Conservation (phyloP, 257 asterid genomes). For the Cordia subcordata region DNA sequence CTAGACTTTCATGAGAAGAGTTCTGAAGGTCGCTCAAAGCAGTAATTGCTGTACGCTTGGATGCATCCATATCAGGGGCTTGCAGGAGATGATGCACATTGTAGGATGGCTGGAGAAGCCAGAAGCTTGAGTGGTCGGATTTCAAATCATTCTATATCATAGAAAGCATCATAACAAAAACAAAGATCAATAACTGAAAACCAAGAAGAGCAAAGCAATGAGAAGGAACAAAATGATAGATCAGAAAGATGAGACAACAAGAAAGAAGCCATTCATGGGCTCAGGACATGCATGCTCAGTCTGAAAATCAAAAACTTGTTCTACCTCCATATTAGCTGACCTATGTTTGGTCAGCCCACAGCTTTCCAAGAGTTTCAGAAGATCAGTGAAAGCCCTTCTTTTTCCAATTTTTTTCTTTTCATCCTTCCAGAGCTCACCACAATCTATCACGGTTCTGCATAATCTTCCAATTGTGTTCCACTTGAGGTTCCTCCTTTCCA, state of each 20-base stretch:
- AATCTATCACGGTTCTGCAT: constrained; percentile 41
- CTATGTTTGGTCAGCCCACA: constrained; percentile 78
- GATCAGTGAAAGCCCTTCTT: constrained; percentile 65
- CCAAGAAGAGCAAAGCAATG: neutral
- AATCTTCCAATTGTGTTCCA: constrained; percentile 46
- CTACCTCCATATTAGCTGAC: constrained; percentile 50
- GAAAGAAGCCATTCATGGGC: neutral
- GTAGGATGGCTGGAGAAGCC: constrained; percentile 89
- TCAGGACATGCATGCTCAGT: neutral
- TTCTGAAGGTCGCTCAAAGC: constrained; percentile 21
- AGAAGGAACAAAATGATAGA: neutral
- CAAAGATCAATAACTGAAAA: neutral
- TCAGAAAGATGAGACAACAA: neutral
- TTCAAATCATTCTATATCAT: constrained; percentile 33
- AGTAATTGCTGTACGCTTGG: constrained; percentile 19
- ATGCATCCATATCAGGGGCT: constrained; percentile 26
- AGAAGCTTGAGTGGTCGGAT: constrained; percentile 28
- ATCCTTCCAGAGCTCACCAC: constrained; percentile 68
- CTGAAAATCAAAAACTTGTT: neutral
- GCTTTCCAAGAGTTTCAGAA: constrained; percentile 61
- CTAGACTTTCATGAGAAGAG: constrained; percentile 26
- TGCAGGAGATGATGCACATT: constrained; percentile 67
- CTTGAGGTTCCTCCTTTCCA: constrained; percentile 33
- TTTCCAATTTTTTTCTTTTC: constrained; percentile 52
- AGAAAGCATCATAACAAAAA: constrained; percentile 9